Percentiles rank a stretch among this genome's conserved stretches.
These are phyloP conservation scores for Urtica urens DNA, from an alignment of 306 rosid species.

Conservation along the genomic window DNA sequence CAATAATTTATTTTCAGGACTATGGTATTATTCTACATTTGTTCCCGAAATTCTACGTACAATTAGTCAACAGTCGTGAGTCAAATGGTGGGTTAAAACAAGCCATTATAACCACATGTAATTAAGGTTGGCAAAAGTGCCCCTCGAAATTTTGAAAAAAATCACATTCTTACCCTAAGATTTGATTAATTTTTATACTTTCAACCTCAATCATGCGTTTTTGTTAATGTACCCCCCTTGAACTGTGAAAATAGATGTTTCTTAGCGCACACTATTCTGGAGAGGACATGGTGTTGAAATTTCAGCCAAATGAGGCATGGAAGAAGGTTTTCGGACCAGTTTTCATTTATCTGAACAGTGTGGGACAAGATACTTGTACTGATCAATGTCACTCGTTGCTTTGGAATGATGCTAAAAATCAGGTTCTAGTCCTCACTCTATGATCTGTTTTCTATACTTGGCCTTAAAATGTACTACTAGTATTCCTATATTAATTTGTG, in stretches of 20 bases:
- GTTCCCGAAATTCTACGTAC: no score
- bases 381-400: conserved; percentile 18
- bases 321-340: conserved; percentile 43
- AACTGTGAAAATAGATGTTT: conserved; percentile 36
- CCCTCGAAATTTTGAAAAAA: no score
- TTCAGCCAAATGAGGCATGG: conserved; percentile 27
- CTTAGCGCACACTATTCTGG: conserved; percentile 37
- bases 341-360: conserved; percentile 26
- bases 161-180: no score
- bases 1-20: no score
- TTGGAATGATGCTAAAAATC: conserved; percentile 34
- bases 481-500: neutral
- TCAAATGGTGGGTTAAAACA: no score
- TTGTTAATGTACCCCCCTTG: no score
- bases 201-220: no score
- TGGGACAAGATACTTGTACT: neutral
- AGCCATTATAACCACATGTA: no score
- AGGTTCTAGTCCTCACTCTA: conserved; percentile 16
- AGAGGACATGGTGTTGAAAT: conserved; percentile 30
- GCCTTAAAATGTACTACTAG: neutral
- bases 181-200: no score
- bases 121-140: no score
- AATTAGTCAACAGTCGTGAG: no score
- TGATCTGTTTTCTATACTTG: neutral
- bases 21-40: no score